A percentile compares a stretch with the other conserved stretches of the same genome.
Conservation (phyloP, 306 rosid genomes). For the Biancaea sappan region DNA sequence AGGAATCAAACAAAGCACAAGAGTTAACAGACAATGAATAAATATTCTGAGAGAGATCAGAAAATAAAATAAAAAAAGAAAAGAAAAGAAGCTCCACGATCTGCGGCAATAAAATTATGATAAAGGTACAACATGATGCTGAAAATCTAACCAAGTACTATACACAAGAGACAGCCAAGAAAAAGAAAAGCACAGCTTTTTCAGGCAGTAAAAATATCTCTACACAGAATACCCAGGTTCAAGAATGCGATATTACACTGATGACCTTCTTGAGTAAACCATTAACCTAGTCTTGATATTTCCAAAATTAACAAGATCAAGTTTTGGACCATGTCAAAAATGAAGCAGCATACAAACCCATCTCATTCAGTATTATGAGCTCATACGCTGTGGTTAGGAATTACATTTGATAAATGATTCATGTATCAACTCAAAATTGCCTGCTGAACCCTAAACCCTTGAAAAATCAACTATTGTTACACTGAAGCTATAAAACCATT, state of each 20-base stretch:
- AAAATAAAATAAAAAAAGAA: not conserved
- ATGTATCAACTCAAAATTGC: not conserved
- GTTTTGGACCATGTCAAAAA: constrained; percentile 3
- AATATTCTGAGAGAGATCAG: not conserved
- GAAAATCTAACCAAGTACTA: not conserved
- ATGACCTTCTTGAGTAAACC: constrained; percentile 12
- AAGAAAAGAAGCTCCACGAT: not conserved
- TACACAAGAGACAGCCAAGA: not conserved
- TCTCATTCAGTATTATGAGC: constrained; percentile 13
- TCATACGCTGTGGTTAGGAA: constrained; percentile 22
- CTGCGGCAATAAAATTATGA: not conserved
- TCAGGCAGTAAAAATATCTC: constrained; percentile 8
- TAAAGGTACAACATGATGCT: not conserved
- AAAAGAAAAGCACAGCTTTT: not conserved
- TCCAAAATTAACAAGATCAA: constrained; percentile 25
- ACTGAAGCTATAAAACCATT: constrained; percentile 13
- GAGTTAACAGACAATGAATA: not conserved
- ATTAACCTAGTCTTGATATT: constrained; percentile 20
- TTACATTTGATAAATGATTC: not conserved
- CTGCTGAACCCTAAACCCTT: not conserved
- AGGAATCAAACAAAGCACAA: not conserved
- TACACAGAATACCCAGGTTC: constrained; percentile 30
- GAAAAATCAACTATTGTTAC: not conserved
- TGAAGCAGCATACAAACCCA: constrained; percentile 12
- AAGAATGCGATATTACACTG: constrained; percentile 5